Evolutionary conservation across 2,329 filamentous ascomycete species (phyloP).

Genomic region (Fusarium avenaceum): DNA sequence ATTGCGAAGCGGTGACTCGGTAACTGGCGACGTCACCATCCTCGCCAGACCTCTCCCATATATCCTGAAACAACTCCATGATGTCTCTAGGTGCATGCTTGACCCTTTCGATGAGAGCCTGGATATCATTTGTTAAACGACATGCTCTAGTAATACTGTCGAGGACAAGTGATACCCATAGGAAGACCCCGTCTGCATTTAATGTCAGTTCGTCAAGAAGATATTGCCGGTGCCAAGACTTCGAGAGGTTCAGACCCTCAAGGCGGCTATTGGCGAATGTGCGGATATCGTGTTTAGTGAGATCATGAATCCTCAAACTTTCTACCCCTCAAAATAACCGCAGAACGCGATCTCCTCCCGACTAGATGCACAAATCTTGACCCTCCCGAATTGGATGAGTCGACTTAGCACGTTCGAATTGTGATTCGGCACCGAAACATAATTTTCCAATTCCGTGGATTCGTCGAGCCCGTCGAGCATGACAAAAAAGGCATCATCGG

Average conservation of each 20-base stretch:
- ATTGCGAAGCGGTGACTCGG: neutral
- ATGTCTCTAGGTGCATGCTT: neutral
- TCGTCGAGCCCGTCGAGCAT: neutral
- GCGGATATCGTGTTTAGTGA: neutral
- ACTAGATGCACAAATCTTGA: constrained; percentile 1
- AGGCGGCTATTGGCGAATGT: neutral
- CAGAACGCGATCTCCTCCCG: neutral
- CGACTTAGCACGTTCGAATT: neutral
- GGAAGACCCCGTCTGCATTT: neutral
- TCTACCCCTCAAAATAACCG: fast-evolving
- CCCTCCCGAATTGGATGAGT: fast-evolving
- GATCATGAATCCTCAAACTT: neutral
- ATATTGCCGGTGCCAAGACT: fast-evolving
- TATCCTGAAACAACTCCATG: neutral
- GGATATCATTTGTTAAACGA: fast-evolving
- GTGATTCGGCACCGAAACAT: fast-evolving
- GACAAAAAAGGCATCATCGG: neutral
- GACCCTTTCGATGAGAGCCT: neutral
- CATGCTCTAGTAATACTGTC: neutral
- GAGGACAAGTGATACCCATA: neutral
- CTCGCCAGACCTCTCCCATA: neutral
- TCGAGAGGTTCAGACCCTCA: too few relatives aligned
- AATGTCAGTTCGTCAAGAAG: neutral
- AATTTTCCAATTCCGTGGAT: neutral
- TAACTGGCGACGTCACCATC: neutral